phyloP scores from a whole-genome alignment of 306 rosid species.

The barrel medic (Medicago truncatula) region MtrunA17r5.0-ANR NC_053048.1:41774501-41775000 shows the following conservation, averaged over 20 bases:
- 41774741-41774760: not conserved
- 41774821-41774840: conserved; percentile 57
- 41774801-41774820: too few species aligned
- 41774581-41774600: not conserved
- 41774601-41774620: conserved; percentile 38
- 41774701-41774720: conserved; percentile 15
- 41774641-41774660: conserved; percentile 77
- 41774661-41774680: conserved; percentile 37
- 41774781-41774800: too few species aligned
- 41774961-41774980: conserved; percentile 88
- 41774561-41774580: too few species aligned
- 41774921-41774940: conserved; percentile 78
- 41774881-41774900: conserved; percentile 87
- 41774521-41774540: conserved; percentile 40
- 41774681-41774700: not conserved
- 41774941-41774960: conserved; percentile 87
- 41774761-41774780: not conserved
- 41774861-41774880: conserved; percentile 72
- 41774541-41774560: conserved; percentile 27
- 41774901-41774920: conserved; percentile 74
- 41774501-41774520: conserved; percentile 47
- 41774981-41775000: conserved; percentile 92
- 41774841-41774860: conserved; percentile 49
- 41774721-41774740: conserved; percentile 10
- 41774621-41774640: conserved; percentile 48